Evolutionary conservation across 2,329 filamentous ascomycete genomes (phyloP).

Genomic region (Penicillium brasilianum): DNA sequence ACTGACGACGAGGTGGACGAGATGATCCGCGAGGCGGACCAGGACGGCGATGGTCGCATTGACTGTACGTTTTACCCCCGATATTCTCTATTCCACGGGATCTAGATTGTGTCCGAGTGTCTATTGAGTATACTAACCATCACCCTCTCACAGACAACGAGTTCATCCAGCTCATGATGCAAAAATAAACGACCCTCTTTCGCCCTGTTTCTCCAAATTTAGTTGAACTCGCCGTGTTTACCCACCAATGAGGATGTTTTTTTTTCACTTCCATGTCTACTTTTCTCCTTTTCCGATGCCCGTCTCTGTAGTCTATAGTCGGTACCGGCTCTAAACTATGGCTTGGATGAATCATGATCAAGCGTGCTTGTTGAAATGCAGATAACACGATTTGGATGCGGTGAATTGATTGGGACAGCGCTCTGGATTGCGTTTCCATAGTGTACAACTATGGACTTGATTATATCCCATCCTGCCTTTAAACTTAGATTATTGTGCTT

Average conservation of each 20-base stretch:
- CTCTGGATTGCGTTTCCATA: slow-evolving; percentile 20
- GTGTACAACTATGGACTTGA: slow-evolving; percentile 20
- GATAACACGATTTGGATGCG: slow-evolving; percentile 19
- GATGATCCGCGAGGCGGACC: slow-evolving; percentile 91
- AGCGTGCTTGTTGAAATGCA: slow-evolving; percentile 32
- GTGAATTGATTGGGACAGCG: slow-evolving; percentile 16
- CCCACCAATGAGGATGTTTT: slow-evolving; percentile 31
- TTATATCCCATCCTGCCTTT: background rate
- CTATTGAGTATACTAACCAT: slow-evolving; percentile 33
- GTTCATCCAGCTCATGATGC: slow-evolving; percentile 95
- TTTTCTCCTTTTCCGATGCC: slow-evolving; percentile 31
- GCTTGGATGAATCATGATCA: slow-evolving; percentile 31
- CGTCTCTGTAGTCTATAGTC: slow-evolving; percentile 36
- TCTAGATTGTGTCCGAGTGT: too few relatives aligned
- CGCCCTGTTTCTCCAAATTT: slow-evolving; percentile 37
- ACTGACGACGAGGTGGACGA: slow-evolving; percentile 90
- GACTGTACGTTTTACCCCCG: slow-evolving; percentile 67
- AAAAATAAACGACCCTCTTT: slow-evolving; percentile 68
- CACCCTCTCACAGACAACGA: slow-evolving; percentile 71
- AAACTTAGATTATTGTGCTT: background rate
- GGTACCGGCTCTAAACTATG: slow-evolving; percentile 27
- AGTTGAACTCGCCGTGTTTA: slow-evolving; percentile 34
- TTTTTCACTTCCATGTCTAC: slow-evolving; percentile 19
- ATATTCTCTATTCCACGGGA: background rate
- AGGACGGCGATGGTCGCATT: slow-evolving; percentile 86